A percentile compares a stretch with the other conserved stretches of the same genome.
phyloP scores from a whole-genome alignment of 345 rosid genomes.

The Dipteronia sinensis region DNA sequence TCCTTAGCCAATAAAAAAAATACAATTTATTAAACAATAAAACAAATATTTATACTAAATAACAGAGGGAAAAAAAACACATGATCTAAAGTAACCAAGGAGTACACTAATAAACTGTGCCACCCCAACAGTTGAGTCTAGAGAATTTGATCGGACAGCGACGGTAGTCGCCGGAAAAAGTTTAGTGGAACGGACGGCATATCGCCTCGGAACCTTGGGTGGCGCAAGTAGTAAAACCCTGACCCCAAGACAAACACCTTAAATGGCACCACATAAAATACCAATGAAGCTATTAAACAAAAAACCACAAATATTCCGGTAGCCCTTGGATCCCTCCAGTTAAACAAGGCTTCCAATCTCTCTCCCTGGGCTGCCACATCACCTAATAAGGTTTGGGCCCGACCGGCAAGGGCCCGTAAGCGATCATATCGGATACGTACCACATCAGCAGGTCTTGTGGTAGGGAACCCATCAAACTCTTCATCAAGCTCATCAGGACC shows the following conservation, averaged over 20 bases:
- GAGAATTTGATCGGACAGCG: slow-evolving; percentile 77
- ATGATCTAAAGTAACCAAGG: background rate
- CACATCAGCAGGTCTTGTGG: slow-evolving; percentile 53
- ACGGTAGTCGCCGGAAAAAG: slow-evolving; percentile 85
- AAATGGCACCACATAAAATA: slow-evolving; percentile 74
- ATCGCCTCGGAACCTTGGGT: slow-evolving; percentile 84
- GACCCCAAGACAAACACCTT: slow-evolving; percentile 57
- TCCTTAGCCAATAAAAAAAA: background rate
- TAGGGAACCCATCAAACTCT: slow-evolving; percentile 80
- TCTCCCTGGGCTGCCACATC: slow-evolving; percentile 91
- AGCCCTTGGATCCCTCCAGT: slow-evolving; percentile 90
- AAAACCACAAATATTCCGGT: slow-evolving; percentile 73
- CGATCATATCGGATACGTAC: slow-evolving; percentile 76
- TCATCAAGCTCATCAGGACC: slow-evolving; percentile 82
- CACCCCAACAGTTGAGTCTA: slow-evolving; percentile 15
- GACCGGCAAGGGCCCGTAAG: slow-evolving; percentile 75
- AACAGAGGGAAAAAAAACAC: background rate
- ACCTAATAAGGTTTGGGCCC: slow-evolving; percentile 78
- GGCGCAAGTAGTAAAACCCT: slow-evolving; percentile 76
- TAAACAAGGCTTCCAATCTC: slow-evolving; percentile 71
- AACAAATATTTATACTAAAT: background rate
- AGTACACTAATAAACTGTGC: background rate
- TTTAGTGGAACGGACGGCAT: slow-evolving; percentile 77
- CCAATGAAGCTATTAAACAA: slow-evolving; percentile 64
- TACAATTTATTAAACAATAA: slow-evolving; percentile 7